Evolutionary conservation across 495 filamentous ascomycete genomes (phyloP).

Genomic region (Neurospora terricola): DNA sequence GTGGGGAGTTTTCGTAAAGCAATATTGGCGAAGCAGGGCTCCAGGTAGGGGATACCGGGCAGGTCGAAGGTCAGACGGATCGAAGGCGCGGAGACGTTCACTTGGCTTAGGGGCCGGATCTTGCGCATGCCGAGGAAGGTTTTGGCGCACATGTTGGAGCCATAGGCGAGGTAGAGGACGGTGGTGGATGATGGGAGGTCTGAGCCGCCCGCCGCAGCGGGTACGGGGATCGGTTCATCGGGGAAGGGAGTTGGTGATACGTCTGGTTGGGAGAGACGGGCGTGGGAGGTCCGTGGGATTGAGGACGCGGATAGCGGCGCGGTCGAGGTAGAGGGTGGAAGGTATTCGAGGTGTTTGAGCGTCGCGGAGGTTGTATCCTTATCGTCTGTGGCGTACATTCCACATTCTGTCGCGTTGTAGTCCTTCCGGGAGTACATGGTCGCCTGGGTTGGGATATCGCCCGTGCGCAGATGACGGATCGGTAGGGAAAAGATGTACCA

Average conservation of each 20-base stretch:
- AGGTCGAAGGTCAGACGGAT: conserved; percentile 77
- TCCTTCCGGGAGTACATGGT: neutral
- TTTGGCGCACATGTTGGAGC: conserved; percentile 71
- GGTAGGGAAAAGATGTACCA: neutral
- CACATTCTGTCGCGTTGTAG: neutral
- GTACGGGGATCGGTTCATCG: conserved; percentile 15
- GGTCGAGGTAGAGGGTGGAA: neutral
- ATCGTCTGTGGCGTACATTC: neutral
- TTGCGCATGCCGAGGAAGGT: conserved; percentile 68
- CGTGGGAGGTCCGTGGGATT: conserved; percentile 12
- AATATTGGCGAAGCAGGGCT: conserved; percentile 90
- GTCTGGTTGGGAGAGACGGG: conserved; percentile 22
- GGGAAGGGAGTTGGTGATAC: conserved; percentile 17
- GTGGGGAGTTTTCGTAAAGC: conserved; percentile 40
- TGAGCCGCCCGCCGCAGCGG: neutral
- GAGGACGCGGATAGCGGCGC: neutral
- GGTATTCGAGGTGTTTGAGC: neutral
- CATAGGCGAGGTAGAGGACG: conserved; percentile 88
- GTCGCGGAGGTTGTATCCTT: neutral
- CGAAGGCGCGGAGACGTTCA: conserved; percentile 70
- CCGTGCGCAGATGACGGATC: neutral
- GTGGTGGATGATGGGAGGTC: conserved; percentile 26
- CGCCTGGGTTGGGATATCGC: neutral
- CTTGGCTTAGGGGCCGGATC: conserved; percentile 65
- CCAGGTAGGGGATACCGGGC: conserved; percentile 72